Conservation (phyloP, 1,139 yeast genomes). For the Lizanozyma gosingica region DNA sequence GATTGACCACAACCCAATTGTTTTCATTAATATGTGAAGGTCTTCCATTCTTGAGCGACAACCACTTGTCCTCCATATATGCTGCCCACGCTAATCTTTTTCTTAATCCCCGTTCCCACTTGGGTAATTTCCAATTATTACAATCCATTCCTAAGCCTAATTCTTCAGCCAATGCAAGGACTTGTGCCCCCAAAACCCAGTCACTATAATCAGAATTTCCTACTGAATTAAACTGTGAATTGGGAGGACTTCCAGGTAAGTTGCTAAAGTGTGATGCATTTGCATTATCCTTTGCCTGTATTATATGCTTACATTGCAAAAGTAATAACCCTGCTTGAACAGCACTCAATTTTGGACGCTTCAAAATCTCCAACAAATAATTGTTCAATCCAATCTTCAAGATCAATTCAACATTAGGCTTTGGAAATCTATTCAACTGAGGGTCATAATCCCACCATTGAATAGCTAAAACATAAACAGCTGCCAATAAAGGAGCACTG, state of each 20-base stretch:
- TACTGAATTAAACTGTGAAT: constrained; percentile 5
- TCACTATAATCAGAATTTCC: constrained; percentile 51
- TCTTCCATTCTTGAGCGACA: constrained; percentile 64
- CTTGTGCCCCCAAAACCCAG: constrained; percentile 83
- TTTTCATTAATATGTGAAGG: constrained; percentile 65
- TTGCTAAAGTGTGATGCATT: constrained; percentile 3
- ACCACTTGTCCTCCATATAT: constrained; percentile 84
- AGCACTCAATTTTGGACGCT: constrained; percentile 69
- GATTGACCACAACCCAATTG: constrained; percentile 61
- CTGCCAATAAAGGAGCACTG: constrained; percentile 68
- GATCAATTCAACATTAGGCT: constrained; percentile 50
- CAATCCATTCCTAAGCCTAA: constrained; percentile 82
- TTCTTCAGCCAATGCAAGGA: constrained; percentile 79
- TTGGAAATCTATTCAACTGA: constrained; percentile 50
- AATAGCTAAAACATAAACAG: constrained; percentile 64
- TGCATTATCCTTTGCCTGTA: constrained; percentile 10
- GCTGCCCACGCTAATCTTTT: constrained; percentile 91
- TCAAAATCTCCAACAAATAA: constrained; percentile 57
- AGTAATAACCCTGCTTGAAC: constrained; percentile 71
- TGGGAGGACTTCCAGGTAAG: constrained; percentile 1
- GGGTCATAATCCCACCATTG: constrained; percentile 87
- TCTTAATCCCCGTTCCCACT: constrained; percentile 85
- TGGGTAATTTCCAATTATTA: constrained; percentile 79
- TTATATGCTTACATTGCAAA: constrained; percentile 51
- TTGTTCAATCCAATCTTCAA: constrained; percentile 45